A percentile compares a stretch with the other conserved stretches of the same genome.
phyloP scores from a whole-genome alignment of 768 basidiomycete genomes.

The Boletus sp. region DNA sequence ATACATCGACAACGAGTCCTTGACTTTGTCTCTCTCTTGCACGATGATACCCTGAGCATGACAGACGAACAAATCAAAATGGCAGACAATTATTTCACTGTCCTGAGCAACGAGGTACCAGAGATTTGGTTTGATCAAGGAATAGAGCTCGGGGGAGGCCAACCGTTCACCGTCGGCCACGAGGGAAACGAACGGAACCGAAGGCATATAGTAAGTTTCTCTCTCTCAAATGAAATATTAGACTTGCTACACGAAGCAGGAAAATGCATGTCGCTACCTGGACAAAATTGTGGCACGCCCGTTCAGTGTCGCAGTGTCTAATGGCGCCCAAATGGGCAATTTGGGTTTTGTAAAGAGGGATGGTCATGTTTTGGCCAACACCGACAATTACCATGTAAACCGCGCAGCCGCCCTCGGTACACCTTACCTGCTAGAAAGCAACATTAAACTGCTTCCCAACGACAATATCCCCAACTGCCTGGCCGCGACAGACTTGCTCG shows the following conservation, averaged over 20 bases:
- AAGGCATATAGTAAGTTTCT: constrained; percentile 52
- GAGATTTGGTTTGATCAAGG: constrained; percentile 66
- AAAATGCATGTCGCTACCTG: constrained; percentile 45
- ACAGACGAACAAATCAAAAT: constrained; percentile 54
- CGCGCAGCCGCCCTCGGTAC: constrained; percentile 43
- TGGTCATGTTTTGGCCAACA: neutral
- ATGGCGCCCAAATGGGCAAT: neutral
- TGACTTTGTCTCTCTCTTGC: constrained; percentile 50
- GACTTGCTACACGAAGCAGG: constrained; percentile 30
- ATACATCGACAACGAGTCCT: constrained; percentile 42
- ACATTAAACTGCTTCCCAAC: constrained; percentile 44
- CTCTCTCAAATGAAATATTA: neutral
- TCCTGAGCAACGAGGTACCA: constrained; percentile 53
- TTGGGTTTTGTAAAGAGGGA: constrained; percentile 11
- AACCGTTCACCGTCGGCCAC: constrained; percentile 59
- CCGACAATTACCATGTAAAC: constrained; percentile 8
- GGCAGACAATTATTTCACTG: constrained; percentile 70
- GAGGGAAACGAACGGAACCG: constrained; percentile 60
- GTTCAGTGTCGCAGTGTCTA: neutral
- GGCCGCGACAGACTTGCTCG: constrained; percentile 41
- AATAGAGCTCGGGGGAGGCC: constrained; percentile 56
- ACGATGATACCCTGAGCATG: constrained; percentile 35
- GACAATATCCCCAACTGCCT: constrained; percentile 19
- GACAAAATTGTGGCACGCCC: constrained; percentile 30
- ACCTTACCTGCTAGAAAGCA: constrained; percentile 53